phyloP scores from a whole-genome alignment of 2,329 filamentous ascomycete species.

The Penicillium olsonii region DNA sequence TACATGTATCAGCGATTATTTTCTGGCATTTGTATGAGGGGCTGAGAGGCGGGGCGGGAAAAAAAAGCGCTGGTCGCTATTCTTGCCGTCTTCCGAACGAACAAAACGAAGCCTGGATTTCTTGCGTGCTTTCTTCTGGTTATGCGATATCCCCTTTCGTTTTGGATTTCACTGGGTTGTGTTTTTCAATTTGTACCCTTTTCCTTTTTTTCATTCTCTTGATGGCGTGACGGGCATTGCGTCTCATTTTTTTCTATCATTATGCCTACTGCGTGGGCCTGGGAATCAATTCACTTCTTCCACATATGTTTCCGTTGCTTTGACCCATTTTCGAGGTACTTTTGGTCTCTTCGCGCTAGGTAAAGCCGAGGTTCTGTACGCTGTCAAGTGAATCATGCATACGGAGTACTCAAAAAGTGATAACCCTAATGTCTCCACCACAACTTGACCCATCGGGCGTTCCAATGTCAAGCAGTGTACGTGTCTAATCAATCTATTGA shows the following conservation, averaged over 20 bases:
- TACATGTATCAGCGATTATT: background rate
- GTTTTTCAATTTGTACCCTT: background rate
- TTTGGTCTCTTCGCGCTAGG: background rate
- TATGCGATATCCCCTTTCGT: background rate
- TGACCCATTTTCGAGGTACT: background rate
- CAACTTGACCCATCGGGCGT: background rate
- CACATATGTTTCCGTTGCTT: background rate
- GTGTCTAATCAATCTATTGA: background rate
- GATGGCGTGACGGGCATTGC: background rate
- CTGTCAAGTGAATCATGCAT: background rate
- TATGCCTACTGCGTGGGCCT: background rate
- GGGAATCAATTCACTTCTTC: background rate
- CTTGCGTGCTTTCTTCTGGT: slow-evolving; percentile 1
- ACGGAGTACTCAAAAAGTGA: background rate
- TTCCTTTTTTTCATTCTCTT: background rate
- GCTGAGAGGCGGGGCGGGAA: slow-evolving; percentile 8
- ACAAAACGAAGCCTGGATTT: slow-evolving; percentile 7
- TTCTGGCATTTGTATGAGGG: slow-evolving; percentile 6
- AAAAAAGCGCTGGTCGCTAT: slow-evolving; percentile 21
- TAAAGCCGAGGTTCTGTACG: background rate
- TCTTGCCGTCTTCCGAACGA: background rate
- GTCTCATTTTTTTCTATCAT: background rate
- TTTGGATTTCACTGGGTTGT: slow-evolving; percentile 2
- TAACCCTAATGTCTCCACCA: slow-evolving; percentile 6
- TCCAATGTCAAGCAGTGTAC: slow-evolving; percentile 1